Evolutionary conservation across 805 yeast species (phyloP), one percentile per base, ranked within the genome.

Genomic region (Saccharomycopsis olivae): DNA sequence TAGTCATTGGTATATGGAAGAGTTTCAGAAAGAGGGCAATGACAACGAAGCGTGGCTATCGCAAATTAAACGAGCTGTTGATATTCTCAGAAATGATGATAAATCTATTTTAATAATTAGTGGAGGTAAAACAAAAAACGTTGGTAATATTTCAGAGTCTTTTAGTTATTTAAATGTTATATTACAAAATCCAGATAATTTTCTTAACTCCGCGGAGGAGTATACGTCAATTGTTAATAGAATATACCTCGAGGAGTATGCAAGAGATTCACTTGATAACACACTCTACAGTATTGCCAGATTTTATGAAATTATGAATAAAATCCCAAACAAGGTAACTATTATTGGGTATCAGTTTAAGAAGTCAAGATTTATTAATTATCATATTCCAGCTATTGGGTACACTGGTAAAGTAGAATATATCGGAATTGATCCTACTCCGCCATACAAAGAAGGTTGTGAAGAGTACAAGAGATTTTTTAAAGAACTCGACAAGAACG

Each of bases 201-300:
- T 13, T 32, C 24, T 35, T 21, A 14, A 16, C n/a, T 31, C 32
- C 3, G 27, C n/a, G 16, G 23, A 34, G 15, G 29, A 47, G 42
- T 18, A 21, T 15, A 29, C 19, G 4, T 17, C 15, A 5, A 34
- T 52, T 10, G 16, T 50, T 15, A 38, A 50, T 9, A 36, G 62
- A 35, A 56, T 78, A 1, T 45, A 62, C 4, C 58, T 75, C 1
- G 95, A 84, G 51, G 88, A 80, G 49, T 78, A 56, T 53, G 86
- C 94, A 0, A 59, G 85, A 29, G 94, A 84, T 55, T 81, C 92
- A 1, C 78, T 78, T 53, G 94, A 84, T 52, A 84, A 84, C 55
- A 69, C 83, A 4, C 44, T 81, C 2, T 81, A 73, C 54, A 73
- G 80, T 47, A 48, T 79, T 2, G 62, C 70, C 27, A 59, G 74